Base-by-base conservation (phyloP, 2,329 filamentous ascomycete genomes). In the Elsinoe ampelina region DNA sequence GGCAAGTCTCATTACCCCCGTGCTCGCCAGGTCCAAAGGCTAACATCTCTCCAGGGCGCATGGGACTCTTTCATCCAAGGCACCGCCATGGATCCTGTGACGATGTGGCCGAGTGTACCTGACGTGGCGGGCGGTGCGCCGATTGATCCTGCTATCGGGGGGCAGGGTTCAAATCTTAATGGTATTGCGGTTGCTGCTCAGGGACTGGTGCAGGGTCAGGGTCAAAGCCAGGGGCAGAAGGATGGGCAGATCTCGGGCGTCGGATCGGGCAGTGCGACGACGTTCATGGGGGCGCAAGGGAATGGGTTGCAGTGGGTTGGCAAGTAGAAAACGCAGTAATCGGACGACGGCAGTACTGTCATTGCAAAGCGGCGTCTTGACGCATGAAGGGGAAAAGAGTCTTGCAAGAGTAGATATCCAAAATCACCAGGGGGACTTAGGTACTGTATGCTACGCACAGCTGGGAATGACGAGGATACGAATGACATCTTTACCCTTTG, bases 41-140 rank as follows among this genome's bases (percentile, higher is more conserved):
- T 72, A 66, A 64, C 65, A 42, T 41, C 55, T 51, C 47, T 30
- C 61, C 61, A 84, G 82, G 80, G 85, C 60, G 81, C 82, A 26
- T 86, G 83, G 83, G 84, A 87, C 65, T 80, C 77, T 5, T 86
- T 85, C 63, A 80, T 86, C 48, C 83, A 86, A 66, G 81, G 80
- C 54, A 75, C 80, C 5, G 75, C 63, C 36, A 63, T 74, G 58
- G 73, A 76, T 50, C 63, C 70, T 1, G 69, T 68, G 57, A 68
- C 68, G 17, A 73, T 75, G 65, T 76, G 74, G 64, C 72, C 73
- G 0, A 19, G 5, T 10, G 15, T 48, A 8, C 54, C 54, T 5
- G 54, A 56, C 4, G 11, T 32, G 12, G 17, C 52, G 32, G 42
- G 8, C 13, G 41, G 19, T 8, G 26, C 42, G 12, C 35, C 51